phyloP scores from a whole-genome alignment of 768 basidiomycete genomes.

The Hebeloma cylindrosporum region DNA sequence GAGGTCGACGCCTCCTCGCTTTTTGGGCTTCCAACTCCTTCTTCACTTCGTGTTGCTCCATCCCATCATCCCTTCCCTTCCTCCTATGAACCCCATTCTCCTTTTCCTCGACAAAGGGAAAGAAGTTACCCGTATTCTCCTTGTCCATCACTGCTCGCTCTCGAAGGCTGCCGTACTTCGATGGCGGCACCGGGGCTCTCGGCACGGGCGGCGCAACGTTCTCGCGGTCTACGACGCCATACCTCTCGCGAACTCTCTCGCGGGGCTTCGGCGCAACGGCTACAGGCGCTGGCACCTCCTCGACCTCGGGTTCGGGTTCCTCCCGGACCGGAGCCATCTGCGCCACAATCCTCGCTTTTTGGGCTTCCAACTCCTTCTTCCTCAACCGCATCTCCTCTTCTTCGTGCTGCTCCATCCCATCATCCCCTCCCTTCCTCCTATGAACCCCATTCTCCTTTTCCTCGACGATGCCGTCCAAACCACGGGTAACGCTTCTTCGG shows the following conservation, averaged over 20 bases:
- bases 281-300: slow-evolving; percentile 25
- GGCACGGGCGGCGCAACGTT: slow-evolving; percentile 26
- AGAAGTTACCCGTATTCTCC: no score
- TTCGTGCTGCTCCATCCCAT: slow-evolving; percentile 35
- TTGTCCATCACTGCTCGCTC: no score
- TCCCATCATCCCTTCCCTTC: slow-evolving; percentile 26
- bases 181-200: neutral
- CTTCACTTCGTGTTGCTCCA: slow-evolving; percentile 42
- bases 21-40: slow-evolving; percentile 90
- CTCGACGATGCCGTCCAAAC: slow-evolving; percentile 44
- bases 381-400: slow-evolving; percentile 38
- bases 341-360: slow-evolving; percentile 91
- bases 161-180: no score
- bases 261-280: slow-evolving; percentile 18
- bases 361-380: slow-evolving; percentile 81
- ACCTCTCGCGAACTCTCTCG: slow-evolving; percentile 23
- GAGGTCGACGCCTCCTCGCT: no score
- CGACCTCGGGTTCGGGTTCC: slow-evolving; percentile 30
- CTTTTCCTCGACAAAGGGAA: slow-evolving; percentile 36
- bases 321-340: slow-evolving; percentile 78
- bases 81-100: neutral
- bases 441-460: slow-evolving; percentile 13
- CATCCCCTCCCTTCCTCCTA: slow-evolving; percentile 21
- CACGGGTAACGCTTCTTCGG: slow-evolving; percentile 37
- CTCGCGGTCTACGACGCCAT: slow-evolving; percentile 28